phyloP scores from a whole-genome alignment of 495 filamentous ascomycete species.

The Annulohypoxylon bovei region DNA sequence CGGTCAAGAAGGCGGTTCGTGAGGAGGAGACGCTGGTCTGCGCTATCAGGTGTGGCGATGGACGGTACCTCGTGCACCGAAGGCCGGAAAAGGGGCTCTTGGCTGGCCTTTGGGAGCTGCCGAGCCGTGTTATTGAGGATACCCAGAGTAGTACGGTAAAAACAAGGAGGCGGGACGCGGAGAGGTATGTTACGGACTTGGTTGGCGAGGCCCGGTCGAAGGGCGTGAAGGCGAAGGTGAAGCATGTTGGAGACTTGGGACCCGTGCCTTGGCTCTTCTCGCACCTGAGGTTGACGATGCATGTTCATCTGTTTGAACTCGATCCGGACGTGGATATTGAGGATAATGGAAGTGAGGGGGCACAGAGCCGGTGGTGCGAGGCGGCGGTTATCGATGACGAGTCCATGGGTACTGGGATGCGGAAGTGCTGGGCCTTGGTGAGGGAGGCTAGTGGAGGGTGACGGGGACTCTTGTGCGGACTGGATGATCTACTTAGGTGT shows the following conservation, averaged over 20 bases:
- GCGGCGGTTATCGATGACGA: conserved; percentile 46
- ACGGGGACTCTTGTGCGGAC: background rate
- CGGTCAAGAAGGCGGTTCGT: conserved; percentile 53
- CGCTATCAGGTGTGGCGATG: conserved; percentile 51
- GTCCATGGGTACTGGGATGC: conserved; percentile 61
- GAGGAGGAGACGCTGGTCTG: conserved; percentile 58
- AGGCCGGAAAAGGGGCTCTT: conserved; percentile 57
- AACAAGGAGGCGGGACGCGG: conserved; percentile 38
- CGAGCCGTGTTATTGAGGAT: conserved; percentile 48
- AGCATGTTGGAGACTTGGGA: conserved; percentile 48
- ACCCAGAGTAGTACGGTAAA: conserved; percentile 34
- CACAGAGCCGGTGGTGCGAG: conserved; percentile 46
- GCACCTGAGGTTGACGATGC: conserved; percentile 58
- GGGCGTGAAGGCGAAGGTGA: conserved; percentile 11
- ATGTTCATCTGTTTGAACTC: conserved; percentile 55
- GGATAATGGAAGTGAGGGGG: background rate
- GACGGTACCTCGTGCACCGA: conserved; percentile 52
- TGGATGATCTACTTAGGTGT: too few relatives aligned
- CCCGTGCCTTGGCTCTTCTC: conserved; percentile 59
- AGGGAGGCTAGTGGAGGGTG: conserved; percentile 33
- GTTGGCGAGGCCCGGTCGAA: background rate
- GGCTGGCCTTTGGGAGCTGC: conserved; percentile 59
- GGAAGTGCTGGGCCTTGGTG: conserved; percentile 56
- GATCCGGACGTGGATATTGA: conserved; percentile 16
- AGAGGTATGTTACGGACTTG: conserved; percentile 38